Evolutionary conservation across 768 basidiomycete genomes (phyloP), one percentile per base, ranked within the genome.

Genomic region (Leccinum rimulosum): DNA sequence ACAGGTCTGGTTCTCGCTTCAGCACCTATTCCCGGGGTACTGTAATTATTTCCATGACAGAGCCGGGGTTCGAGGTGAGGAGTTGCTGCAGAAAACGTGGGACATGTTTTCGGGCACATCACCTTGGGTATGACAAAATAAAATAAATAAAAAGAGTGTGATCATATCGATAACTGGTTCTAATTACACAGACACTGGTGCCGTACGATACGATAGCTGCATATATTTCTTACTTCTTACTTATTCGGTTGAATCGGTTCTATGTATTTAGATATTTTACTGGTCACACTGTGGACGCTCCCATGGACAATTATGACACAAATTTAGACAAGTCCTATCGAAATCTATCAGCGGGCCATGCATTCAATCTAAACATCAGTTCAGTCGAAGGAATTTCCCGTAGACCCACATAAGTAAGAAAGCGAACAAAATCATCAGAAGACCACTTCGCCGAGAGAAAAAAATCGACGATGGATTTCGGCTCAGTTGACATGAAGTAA

Each of bases 1-100:
- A n/a, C 7, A 75, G 74, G 28, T 76, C 19, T 75, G 75, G 74
- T 73, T 74, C 58, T 73, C 73, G 3, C 60, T 74, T 5, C 74
- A 71, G 1, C 73, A 76, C 50, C 49, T 74, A 47, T 58, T 75
- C 25, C 74, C 74, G 0, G 74, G 71, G 1, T 75, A 75, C 54
- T 75, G 74, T 70, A 72, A 76, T 40, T 72, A 64, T 25, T 65
- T 74, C 58, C 69, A 73, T 33, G 67, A 55, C 12, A 52, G 25
- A 27, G 45, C 55, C 12, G 27, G 58, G 6, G 4, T 28, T 8
- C 61, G 64, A 25, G 55, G 61, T 0, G 60, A 59, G 6, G 70
- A 70, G 25, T 25, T 71, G 3, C 45, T 71, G 9, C 64, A 66
- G 43, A 45, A 50, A 19, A 59, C 66, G 17, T 64, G 69, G 66